phyloP scores from a whole-genome alignment of 805 yeast genomes.

The Barnettozyma salicaria region DNA sequence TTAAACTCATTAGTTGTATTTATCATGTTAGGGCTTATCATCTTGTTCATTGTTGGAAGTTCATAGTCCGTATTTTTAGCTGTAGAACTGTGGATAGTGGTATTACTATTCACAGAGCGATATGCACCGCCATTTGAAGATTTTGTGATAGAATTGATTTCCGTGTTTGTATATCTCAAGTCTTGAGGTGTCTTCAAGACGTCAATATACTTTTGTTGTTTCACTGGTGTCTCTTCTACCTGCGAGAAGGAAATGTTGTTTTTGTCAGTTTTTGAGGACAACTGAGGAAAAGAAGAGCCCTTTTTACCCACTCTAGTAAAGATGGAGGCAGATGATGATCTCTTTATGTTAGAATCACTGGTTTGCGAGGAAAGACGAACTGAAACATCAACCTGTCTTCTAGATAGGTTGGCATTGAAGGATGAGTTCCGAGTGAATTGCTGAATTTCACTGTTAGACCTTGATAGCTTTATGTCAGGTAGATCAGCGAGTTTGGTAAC shows the following conservation, averaged over 20 bases:
- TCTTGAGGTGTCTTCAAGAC: slow-evolving; percentile 18
- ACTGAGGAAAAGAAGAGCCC: background rate
- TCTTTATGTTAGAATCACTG: slow-evolving; percentile 5
- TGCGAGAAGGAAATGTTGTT: slow-evolving; percentile 19
- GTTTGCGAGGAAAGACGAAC: slow-evolving; percentile 16
- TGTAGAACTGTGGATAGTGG: slow-evolving; percentile 1
- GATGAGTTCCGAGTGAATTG: slow-evolving; percentile 22
- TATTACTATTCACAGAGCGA: slow-evolving; percentile 7
- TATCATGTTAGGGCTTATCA: slow-evolving; percentile 3
- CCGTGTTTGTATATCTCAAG: background rate
- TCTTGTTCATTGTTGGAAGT: slow-evolving; percentile 1
- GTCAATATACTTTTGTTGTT: slow-evolving; percentile 17
- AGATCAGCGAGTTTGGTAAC: slow-evolving; percentile 20
- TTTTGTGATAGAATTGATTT: background rate
- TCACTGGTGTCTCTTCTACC: slow-evolving; percentile 26
- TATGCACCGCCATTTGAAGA: background rate
- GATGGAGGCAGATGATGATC: slow-evolving; percentile 16
- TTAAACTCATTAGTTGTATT: background rate
- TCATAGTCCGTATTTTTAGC: no score
- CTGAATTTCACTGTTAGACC: slow-evolving; percentile 22
- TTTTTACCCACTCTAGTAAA: slow-evolving; percentile 27
- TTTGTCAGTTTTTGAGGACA: background rate
- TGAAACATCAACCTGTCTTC: slow-evolving; percentile 25
- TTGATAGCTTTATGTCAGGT: slow-evolving; percentile 17
- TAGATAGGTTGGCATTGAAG: slow-evolving; percentile 23